phyloP scores from a whole-genome alignment of 2,329 filamentous ascomycete species.

The Thielaviopsis ethacetica region DNA sequence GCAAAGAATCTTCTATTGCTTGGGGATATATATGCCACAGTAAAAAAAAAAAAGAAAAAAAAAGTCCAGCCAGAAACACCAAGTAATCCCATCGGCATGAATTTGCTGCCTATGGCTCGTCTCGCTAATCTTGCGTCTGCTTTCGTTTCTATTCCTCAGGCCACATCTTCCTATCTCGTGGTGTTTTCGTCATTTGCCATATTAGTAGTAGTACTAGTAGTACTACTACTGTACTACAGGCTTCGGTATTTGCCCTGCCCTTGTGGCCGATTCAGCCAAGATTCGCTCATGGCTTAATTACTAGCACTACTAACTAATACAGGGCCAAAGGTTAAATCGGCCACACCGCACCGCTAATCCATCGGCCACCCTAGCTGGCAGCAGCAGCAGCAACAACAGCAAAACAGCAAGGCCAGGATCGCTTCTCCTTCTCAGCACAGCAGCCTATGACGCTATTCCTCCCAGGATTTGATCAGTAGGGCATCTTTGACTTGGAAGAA shows the following conservation, averaged over 20 bases:
- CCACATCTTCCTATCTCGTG: too few species aligned
- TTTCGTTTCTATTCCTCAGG: neutral
- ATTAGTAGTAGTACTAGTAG: too few species aligned
- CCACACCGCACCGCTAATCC: too few species aligned
- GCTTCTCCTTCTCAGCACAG: neutral
- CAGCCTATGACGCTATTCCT: neutral
- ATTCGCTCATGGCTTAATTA: neutral
- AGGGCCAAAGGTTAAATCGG: neutral
- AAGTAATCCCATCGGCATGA: neutral
- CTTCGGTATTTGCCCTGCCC: neutral
- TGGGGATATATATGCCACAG: neutral
- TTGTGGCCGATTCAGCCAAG: neutral
- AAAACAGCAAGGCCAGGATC: neutral
- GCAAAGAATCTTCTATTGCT: neutral
- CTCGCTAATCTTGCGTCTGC: neutral
- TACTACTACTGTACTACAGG: neutral
- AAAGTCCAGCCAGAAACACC: neutral
- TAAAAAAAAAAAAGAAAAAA: too few species aligned
- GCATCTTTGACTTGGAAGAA: too few species aligned
- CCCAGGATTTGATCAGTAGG: neutral
- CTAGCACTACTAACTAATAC: too few species aligned
- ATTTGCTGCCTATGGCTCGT: neutral
- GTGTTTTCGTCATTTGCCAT: neutral
- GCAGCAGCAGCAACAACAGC: neutral
- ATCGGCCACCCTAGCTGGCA: neutral